Evolutionary conservation across 768 basidiomycete genomes (phyloP), one percentile per base, ranked within the genome.

Genomic region (Tephrocybe sp.): DNA sequence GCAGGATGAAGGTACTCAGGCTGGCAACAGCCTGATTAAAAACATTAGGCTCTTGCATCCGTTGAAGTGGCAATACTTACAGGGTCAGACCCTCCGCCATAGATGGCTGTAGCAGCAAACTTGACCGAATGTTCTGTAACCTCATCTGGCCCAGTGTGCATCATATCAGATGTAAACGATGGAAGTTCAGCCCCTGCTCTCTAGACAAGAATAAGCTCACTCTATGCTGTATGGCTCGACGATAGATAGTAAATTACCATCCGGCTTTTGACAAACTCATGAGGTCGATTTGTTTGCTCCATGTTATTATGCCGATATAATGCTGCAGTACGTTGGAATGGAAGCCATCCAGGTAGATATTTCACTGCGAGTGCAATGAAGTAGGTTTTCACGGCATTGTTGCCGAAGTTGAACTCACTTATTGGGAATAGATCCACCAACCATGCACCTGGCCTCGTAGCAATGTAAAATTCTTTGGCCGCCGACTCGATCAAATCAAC

Each of bases 291-390:
- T 9, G 66, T 64, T 62, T 69, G 64, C 9, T 69, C 66, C 12
- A 66, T 54, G 34, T 68, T 65, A 0, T 65, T 66, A 1, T 55
- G 58, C 3, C 59, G 58, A 59, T 67, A 75, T 26, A 65, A 56
- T 14, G 57, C 56, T 2, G 72, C 76, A 40, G 60, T 61, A 46
- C 55, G 52, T 60, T 75, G 64, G 58, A 76, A 78, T 3, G 77
- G 77, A 47, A 75, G 59, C 76, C 76, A 78, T 12, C 63, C 60
- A 6, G 76, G 76, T 39, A 77, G 60, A 20, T 69, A 54, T 41
- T 65, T 63, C 59, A 78, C 76, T 78, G 6, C 31, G 5, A 40
- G 2, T 19, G 45, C 30, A 2, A 31, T 41, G 31, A 17, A 17
- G 38, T 16, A 39, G 60, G 13, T 53, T 42, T 1, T 12, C 16